These are phyloP conservation scores for Sphaerostilbella broomeana DNA, from an alignment of 2,329 filamentous ascomycete genomes.

Conservation along the genomic window DNA sequence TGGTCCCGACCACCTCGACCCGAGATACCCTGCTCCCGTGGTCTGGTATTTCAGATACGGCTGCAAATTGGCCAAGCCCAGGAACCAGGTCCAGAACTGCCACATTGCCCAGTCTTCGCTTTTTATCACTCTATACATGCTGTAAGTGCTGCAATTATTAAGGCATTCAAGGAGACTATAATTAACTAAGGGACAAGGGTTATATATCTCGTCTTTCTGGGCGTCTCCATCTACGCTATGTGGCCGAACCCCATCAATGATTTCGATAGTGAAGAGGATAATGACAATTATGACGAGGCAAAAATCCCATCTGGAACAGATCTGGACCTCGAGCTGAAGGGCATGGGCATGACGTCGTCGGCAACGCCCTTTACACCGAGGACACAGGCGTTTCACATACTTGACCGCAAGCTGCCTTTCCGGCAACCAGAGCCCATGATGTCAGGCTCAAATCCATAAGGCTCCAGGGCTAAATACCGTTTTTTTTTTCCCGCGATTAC, in stretches of 20 bases:
- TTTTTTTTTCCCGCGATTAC: no score
- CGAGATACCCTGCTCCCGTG: slow-evolving; percentile 51
- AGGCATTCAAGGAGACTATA: no score
- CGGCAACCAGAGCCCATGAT: slow-evolving; percentile 25
- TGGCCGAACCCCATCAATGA: slow-evolving; percentile 50
- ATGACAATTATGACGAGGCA: slow-evolving; percentile 30
- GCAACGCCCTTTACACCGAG: slow-evolving; percentile 54
- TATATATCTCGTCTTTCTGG: slow-evolving; percentile 54
- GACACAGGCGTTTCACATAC: slow-evolving; percentile 60
- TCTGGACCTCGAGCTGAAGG: slow-evolving; percentile 31
- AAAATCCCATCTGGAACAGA: no score
- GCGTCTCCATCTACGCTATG: slow-evolving; percentile 53
- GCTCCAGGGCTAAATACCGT: no score
- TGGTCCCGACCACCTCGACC: slow-evolving; percentile 65
- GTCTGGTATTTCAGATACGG: slow-evolving; percentile 71
- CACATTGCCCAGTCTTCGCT: slow-evolving; percentile 62
- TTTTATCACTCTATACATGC: slow-evolving; percentile 57
- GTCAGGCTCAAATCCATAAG: no score
- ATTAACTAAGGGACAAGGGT: slow-evolving; percentile 14
- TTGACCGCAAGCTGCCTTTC: slow-evolving; percentile 52
- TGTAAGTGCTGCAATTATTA: slow-evolving; percentile 52
- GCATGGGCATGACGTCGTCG: slow-evolving; percentile 35
- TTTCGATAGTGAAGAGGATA: slow-evolving; percentile 35
- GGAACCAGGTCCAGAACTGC: slow-evolving; percentile 53
- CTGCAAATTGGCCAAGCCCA: slow-evolving; percentile 54